Evolutionary conservation across 2,329 filamentous ascomycete species (phyloP), one percentile per base, ranked within the genome.

Genomic region (Neofusicoccum sp.): DNA sequence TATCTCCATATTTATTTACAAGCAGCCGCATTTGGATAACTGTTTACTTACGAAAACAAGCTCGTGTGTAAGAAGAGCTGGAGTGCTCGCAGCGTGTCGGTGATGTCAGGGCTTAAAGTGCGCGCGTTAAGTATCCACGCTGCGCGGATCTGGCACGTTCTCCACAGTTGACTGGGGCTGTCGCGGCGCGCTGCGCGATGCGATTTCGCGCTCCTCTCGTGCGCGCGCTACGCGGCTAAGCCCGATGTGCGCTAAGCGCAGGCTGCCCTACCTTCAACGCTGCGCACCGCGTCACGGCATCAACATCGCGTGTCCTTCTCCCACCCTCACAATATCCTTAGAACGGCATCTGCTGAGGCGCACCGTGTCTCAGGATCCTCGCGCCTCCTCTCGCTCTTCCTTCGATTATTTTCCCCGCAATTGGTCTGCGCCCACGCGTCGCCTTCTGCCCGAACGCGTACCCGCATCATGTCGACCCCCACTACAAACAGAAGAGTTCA

Each of bases 401-500:
- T 34, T 34, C 28, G 14, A 24, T 24, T 16, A 14, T 34, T 41
- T 33, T n/a, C 4, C 7, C 34, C 14, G 11, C 45, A 43, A 60
- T 49, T 51, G 45, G 28, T 6, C 26, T 38, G 34, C 34, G 7
- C 24, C 33, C 41, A 28, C 41, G 36, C 45, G 57, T 34, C 36
- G 9, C 12, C 44, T 26, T 20, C 30, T 14, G 30, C 31, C 47
- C 31, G 40, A 44, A 61, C 59, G 59, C 59, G 59, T 61, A 24
- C 59, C 49, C 28, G 59, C 59, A 61, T 49, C 43, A 61, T 61
- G 59, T 61, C 59, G 16, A 56, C 59, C 30, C 59, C 49, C 41
- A 49, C 59, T 26, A n/a, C 51, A 48, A 57, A 61, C 51, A 61
- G 43, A 36, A 41, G 43, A 34, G 33, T 43, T 6, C 40, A 48